Percentiles rank a stretch among this genome's conserved stretches.
Evolutionary conservation across 352 stramenopile species (phyloP).

Genomic region (Elongisporangium anandrum): DNA sequence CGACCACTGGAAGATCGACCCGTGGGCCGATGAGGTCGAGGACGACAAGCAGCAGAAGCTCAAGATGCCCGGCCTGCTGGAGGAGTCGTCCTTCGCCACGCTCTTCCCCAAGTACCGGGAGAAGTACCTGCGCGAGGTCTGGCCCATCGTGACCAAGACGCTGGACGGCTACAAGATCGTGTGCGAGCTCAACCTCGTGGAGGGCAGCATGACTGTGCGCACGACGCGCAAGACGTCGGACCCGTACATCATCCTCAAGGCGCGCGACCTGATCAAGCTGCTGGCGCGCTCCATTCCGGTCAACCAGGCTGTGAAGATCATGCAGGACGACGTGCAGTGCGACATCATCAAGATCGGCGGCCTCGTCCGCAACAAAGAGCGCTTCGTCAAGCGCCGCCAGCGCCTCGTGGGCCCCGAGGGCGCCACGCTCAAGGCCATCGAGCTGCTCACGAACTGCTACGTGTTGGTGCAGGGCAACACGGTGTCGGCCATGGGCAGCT

Average conservation of each 20-base stretch:
- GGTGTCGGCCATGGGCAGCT: constrained; percentile 87
- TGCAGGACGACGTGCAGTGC: constrained; percentile 97
- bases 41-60: constrained; percentile 81
- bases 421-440: constrained; percentile 96
- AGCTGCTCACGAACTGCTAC: constrained; percentile 99
- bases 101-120: constrained; percentile 99
- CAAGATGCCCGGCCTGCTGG: constrained; percentile 87
- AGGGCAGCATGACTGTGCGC: constrained; percentile 90
- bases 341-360: constrained; percentile 99
- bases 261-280: constrained; percentile 98
- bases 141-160: constrained; percentile 97
- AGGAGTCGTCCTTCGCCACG: constrained; percentile 99
- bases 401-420: constrained; percentile 97
- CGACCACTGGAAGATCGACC: constrained; percentile 98
- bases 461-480: constrained; percentile 99
- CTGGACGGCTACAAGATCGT: constrained; percentile 94
- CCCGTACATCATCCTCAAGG: constrained; percentile 99
- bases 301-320: constrained; percentile 94
- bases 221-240: constrained; percentile 96
- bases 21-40: constrained; percentile 72
- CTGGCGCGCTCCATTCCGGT: constrained; percentile 96
- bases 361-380: constrained; percentile 98
- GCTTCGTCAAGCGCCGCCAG: constrained; percentile 98
- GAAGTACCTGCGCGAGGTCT: constrained; percentile 98
- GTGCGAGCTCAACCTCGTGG: constrained; percentile 98